Evolutionary conservation across 2,329 filamentous ascomycete species (phyloP), one percentile per base, ranked within the genome.

Genomic region (Graphilbum sp.): DNA sequence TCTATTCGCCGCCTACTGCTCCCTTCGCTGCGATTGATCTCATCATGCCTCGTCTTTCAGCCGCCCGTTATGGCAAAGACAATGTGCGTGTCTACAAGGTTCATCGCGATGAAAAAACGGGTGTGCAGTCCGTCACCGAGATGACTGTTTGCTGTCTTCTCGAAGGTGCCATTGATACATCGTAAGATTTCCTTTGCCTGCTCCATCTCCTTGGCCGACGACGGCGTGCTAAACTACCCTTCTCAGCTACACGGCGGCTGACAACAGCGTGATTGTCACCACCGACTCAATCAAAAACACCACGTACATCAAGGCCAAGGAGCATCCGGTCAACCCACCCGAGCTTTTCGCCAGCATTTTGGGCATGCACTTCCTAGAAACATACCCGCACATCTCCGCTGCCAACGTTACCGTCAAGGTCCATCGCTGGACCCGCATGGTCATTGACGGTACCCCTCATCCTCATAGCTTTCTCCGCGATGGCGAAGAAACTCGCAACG

Each of bases 241-340:
- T 25, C 27, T 13, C 27, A 92, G 84, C 46, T 98, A 94, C 69
- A 98, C 88, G 44, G 60, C 72, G 53, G 88, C 85, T 50, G 87
- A 98, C 66, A 98, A 98, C 69, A 82, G 79, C 51, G 83, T 92
- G 47, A 75, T 98, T 42, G 88, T 98, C 43, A 86, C 90, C 46
- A 98, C 90, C 43, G 90, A 98, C 61, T 88, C 86, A 20, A 93
- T 96, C 64, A 98, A 98, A 67, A 94, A 98, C 63, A 96, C 82
- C 50, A 78, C 83, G 55, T 94, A 90, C 67, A 86, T 98, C 62
- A 79, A 84, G 54, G 88, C 90, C 53, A 95, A 94, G 65, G 79
- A 92, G 62, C 69, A 92, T 64, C 83, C 87, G 25, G 81, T 98
- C 50, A 85, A 79, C 49, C 87, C 90, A 15, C 88, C 90, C 0